Evolutionary conservation across 2,329 filamentous ascomycete genomes (phyloP), one percentile per base, ranked within the genome.

Genomic region (Chaetomiaceae sp.): DNA sequence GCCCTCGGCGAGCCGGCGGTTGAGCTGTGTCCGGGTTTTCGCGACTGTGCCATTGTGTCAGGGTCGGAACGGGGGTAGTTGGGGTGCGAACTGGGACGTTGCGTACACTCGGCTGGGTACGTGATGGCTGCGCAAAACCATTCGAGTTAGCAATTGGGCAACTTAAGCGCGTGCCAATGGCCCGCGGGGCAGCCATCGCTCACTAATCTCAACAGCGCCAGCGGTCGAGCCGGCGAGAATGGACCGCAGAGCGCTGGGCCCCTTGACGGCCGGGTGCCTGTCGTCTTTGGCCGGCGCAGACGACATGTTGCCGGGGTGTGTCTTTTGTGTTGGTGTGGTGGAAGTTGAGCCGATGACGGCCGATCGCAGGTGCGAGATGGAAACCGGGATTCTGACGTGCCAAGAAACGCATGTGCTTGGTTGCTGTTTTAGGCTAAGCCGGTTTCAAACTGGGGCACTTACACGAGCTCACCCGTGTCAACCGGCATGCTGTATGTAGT

Each of bases 21-120:
- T 98, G 61, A 98, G 82, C 68, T 97, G 93, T 46, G 87, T 87
- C 58, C 93, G 78, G 44, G 93, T 97, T 73, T 97, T 97, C 60
- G 91, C 91, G 71, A 97, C 84, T 88, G 62, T 47, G 30, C 38
- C 12, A 27, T 19, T 26, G 41, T 52, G 36, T 41, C 24, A 12
- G 34, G 22, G 17, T 37, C 15, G 38, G 18, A 33, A n/a, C 29
- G 37, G 20, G 33, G 34, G 38, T 27, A 50, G 48, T 50, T 41
- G 52, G 34, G 18, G 42, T 6, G 10, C n/a, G 22, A 15, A 17
- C 10, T 22, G 19, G 29, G n/a, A 11, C 17, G 4, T 12, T 18
- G 4, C 76, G 58, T 80, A 89, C 86, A 95, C 68, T 96, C 90
- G 60, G 89, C 89, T 47, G 90, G 90, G 67, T 95, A 96, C 54